These are phyloP conservation scores for Kodamaea jinghongensis DNA, from an alignment of 805 yeast genomes.

Conservation along the genomic window DNA sequence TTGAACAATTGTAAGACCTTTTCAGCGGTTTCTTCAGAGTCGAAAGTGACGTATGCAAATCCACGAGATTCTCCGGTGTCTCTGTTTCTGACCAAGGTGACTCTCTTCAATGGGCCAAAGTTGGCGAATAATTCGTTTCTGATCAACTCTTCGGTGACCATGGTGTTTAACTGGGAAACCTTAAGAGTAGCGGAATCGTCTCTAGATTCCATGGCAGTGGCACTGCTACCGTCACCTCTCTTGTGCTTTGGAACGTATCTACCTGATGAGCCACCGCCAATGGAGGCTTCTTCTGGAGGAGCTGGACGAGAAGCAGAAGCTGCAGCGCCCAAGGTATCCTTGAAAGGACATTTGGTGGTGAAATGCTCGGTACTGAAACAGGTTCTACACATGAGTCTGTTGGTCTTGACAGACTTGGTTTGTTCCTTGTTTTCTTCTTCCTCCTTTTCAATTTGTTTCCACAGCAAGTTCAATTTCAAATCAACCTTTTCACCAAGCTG, in stretches of 20 bases:
- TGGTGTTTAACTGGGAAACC: slow-evolving; percentile 85
- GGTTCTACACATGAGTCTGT: slow-evolving; percentile 64
- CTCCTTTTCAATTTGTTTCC: slow-evolving; percentile 76
- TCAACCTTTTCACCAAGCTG: slow-evolving; percentile 83
- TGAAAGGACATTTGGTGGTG: slow-evolving; percentile 94
- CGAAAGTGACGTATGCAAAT: slow-evolving; percentile 87
- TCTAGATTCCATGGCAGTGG: slow-evolving; percentile 46
- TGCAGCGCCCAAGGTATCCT: slow-evolving; percentile 71
- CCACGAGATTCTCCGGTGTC: slow-evolving; percentile 95
- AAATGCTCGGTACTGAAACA: slow-evolving; percentile 89
- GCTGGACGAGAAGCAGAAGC: slow-evolving; percentile 43
- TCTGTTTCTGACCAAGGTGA: slow-evolving; percentile 81
- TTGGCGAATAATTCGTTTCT: slow-evolving; percentile 66
- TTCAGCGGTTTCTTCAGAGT: slow-evolving; percentile 66
- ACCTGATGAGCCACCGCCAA: slow-evolving; percentile 23
- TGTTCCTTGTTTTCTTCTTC: slow-evolving; percentile 54
- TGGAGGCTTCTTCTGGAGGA: slow-evolving; percentile 23
- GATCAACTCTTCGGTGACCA: slow-evolving; percentile 78
- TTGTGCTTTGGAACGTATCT: slow-evolving; percentile 46
- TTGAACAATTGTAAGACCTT: slow-evolving; percentile 71
- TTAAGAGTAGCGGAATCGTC: slow-evolving; percentile 88
- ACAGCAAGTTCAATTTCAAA: slow-evolving; percentile 67
- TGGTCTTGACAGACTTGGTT: slow-evolving; percentile 42
- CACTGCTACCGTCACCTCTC: slow-evolving; percentile 41
- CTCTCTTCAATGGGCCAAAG: slow-evolving; percentile 70